Evolutionary conservation across 2,329 filamentous ascomycete genomes (phyloP).

Genomic region (Neodidymelliopsis sp.): DNA sequence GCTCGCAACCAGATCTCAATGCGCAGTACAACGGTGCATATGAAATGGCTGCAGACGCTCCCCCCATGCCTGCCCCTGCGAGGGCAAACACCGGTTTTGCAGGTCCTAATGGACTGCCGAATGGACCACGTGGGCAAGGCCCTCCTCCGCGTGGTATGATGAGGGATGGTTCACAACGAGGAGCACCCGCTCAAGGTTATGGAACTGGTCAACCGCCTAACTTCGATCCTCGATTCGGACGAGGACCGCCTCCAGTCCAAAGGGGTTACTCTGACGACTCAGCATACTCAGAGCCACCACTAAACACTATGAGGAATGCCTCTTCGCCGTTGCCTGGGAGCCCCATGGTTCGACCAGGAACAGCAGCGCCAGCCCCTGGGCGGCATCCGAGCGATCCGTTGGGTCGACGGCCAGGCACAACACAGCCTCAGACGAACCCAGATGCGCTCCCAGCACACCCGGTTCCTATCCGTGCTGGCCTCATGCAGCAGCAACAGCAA

Average conservation of each 20-base stretch:
- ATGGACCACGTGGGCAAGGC: slow-evolving; percentile 38
- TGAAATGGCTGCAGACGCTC: slow-evolving; percentile 73
- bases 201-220: slow-evolving; percentile 28
- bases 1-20: slow-evolving; percentile 71
- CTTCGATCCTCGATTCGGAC: slow-evolving; percentile 40
- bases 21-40: slow-evolving; percentile 60
- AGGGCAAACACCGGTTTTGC: slow-evolving; percentile 51
- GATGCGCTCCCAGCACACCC: slow-evolving; percentile 65
- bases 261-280: slow-evolving; percentile 46
- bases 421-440: slow-evolving; percentile 54
- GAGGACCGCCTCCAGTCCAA: slow-evolving; percentile 40
- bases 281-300: slow-evolving; percentile 47
- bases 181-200: slow-evolving; percentile 14
- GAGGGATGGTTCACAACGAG: slow-evolving; percentile 17
- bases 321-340: slow-evolving; percentile 38
- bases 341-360: slow-evolving; percentile 40
- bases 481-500: slow-evolving; percentile 48
- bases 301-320: slow-evolving; percentile 40
- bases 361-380: slow-evolving; percentile 39
- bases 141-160: slow-evolving; percentile 38
- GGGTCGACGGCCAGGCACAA: slow-evolving; percentile 50
- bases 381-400: slow-evolving; percentile 39
- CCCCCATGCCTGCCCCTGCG: slow-evolving; percentile 59
- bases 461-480: slow-evolving; percentile 61
- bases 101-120: slow-evolving; percentile 32